Base-by-base conservation (phyloP, 2,329 filamentous ascomycete genomes). In the Fusarium domesticum region DNA sequence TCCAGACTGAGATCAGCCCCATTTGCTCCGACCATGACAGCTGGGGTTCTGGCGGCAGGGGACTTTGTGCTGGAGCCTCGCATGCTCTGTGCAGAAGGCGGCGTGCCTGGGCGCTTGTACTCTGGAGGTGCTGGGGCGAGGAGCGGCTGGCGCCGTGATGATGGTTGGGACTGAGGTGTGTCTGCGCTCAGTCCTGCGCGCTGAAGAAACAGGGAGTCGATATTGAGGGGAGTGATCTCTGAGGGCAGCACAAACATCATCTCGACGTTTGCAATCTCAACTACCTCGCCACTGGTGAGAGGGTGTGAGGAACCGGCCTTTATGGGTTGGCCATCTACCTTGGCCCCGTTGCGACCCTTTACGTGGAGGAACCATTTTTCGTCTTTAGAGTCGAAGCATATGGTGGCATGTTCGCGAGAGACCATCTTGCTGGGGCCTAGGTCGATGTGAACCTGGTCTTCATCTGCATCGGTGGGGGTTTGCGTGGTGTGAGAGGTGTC, bases 191-290 rank as follows among this genome's bases (percentile, higher is more conserved):
- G 70, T 18, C 81, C 77, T 23, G 85, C 84, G 35, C 87, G 82
- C 56, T 87, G 79, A 14, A 87, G 77, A 61, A 86, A 90, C 58
- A 71, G 79, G 17, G 77, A 77, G 60, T 87, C 80, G 48, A 95
- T 83, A 36, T 79, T 75, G 18, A 90, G 75, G 18, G 81, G 79
- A 43, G 73, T 74, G 35, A 81, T 75, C 54, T 87, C 84, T 18
- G 81, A 82, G 1, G 93, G 92, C n/a, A 95, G 80, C 37, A 96
- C 89, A 67, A 98, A 98, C 76, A 97, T 92, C 93, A 98, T 98
- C 71, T 98, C 92, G 1, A 93, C 87, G 41, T 88, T 88, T 58
- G 86, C 87, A 61, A 97, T 88, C 62, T 96, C 90, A 45, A 98
- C 84, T 34, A 97, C 89, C 64, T 92, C 85, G 45, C 93, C 93